phyloP scores from a whole-genome alignment of 2,329 filamentous ascomycete species.

The Nothophoma quercina region DNA sequence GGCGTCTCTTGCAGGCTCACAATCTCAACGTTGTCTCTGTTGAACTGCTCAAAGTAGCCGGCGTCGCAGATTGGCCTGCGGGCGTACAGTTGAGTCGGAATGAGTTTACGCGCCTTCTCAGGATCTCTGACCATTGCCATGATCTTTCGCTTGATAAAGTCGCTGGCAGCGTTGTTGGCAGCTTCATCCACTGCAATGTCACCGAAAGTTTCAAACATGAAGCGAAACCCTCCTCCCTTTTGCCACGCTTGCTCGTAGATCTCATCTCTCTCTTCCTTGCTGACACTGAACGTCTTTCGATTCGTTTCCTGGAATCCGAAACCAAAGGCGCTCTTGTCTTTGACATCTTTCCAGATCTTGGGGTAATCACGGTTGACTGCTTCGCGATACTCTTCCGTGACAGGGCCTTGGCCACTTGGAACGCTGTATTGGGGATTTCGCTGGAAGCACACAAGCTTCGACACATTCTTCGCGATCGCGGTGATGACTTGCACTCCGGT shows the following conservation, averaged over 20 bases:
- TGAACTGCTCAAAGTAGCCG: constrained; percentile 52
- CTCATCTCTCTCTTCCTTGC: constrained; percentile 17
- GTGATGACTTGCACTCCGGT: constrained; percentile 64
- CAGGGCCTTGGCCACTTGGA: constrained; percentile 58
- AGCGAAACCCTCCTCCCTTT: constrained; percentile 37
- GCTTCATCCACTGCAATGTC: constrained; percentile 38
- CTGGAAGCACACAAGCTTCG: constrained; percentile 60
- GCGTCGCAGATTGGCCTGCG: constrained; percentile 52
- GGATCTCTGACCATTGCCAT: constrained; percentile 49
- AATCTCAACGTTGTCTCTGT: constrained; percentile 49
- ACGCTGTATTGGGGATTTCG: constrained; percentile 53
- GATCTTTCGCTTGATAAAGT: constrained; percentile 51
- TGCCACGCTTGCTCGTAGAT: constrained; percentile 19
- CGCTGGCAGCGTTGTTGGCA: constrained; percentile 49
- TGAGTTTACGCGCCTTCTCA: constrained; percentile 50
- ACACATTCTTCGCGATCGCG: constrained; percentile 19
- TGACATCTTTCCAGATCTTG: constrained; percentile 40
- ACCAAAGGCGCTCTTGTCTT: constrained; percentile 24
- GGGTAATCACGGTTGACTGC: constrained; percentile 46
- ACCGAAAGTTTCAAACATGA: constrained; percentile 38
- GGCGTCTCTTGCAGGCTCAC: constrained; percentile 50
- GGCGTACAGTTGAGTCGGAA: constrained; percentile 48
- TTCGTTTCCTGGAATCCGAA: too few relatives aligned
- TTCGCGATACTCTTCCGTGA: constrained; percentile 36
- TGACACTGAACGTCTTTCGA: background rate